phyloP scores from a whole-genome alignment of 148 eudicot genomes.

The Pouteria glomerata region DNA sequence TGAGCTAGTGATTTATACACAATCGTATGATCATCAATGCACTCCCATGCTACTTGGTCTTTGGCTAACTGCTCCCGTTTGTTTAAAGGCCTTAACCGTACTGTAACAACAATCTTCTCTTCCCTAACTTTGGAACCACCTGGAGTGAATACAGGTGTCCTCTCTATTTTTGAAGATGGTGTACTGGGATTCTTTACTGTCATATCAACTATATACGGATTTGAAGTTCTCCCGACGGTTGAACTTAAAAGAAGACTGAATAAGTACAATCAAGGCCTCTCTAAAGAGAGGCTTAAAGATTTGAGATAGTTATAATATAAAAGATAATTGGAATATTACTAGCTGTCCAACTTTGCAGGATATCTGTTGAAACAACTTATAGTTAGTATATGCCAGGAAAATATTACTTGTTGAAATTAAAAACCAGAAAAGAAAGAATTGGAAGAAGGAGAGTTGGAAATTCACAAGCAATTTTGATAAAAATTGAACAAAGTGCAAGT shows the following conservation, averaged over 20 bases:
- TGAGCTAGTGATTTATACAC: conserved; percentile 41
- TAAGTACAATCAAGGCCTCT: conserved; percentile 7
- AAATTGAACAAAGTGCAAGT: neutral
- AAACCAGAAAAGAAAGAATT: neutral
- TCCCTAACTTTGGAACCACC: conserved; percentile 66
- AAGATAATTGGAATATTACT: too few species aligned
- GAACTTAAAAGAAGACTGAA: too few species aligned
- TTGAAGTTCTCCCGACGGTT: too few species aligned
- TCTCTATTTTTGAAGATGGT: conserved; percentile 60
- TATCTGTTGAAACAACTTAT: neutral
- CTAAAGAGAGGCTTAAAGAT: too few species aligned
- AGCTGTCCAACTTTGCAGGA: too few species aligned
- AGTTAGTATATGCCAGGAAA: neutral
- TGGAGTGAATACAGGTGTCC: conserved; percentile 74
- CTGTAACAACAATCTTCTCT: conserved; percentile 87
- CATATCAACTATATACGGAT: conserved; percentile 29
- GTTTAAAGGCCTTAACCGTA: conserved; percentile 75
- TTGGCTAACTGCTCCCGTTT: conserved; percentile 63
- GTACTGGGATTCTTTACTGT: conserved; percentile 56
- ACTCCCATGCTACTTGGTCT: conserved; percentile 84
- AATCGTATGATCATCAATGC: conserved; percentile 51
- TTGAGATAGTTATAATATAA: too few species aligned
- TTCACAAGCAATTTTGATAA: too few species aligned
- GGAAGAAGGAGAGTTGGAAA: neutral
- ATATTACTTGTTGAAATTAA: too few species aligned